Conservation (phyloP, 2,329 filamentous ascomycete species). For the Cladosporium cucumerinum region DNA sequence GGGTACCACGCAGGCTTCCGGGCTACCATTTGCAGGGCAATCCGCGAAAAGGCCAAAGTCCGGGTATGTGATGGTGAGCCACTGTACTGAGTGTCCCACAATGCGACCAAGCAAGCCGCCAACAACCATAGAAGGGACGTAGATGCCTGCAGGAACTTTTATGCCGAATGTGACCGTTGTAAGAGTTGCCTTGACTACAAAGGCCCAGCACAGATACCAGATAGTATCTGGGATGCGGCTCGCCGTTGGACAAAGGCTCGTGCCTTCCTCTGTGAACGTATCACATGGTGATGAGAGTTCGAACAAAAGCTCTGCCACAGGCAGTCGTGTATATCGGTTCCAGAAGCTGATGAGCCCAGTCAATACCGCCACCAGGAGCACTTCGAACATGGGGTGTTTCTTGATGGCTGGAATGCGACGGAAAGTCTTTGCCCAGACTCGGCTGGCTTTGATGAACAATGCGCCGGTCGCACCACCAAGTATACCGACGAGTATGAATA, state of each 20-base stretch:
- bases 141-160: constrained; percentile 94
- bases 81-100: constrained; percentile 81
- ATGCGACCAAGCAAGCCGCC: constrained; percentile 87
- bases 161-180: constrained; percentile 93
- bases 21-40: constrained; percentile 64
- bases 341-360: constrained; percentile 88
- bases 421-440: constrained; percentile 85
- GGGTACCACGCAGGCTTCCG: constrained; percentile 84
- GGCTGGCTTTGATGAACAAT: constrained; percentile 93
- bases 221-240: constrained; percentile 79
- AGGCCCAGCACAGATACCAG: constrained; percentile 67
- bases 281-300: constrained; percentile 88
- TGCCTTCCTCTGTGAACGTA: constrained; percentile 60
- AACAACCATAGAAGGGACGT: constrained; percentile 98
- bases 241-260: constrained; percentile 73
- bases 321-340: constrained; percentile 85
- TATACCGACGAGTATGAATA: constrained; percentile 81
- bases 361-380: constrained; percentile 78
- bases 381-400: constrained; percentile 77
- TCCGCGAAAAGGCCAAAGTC: constrained; percentile 68
- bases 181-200: constrained; percentile 83
- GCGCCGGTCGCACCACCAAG: constrained; percentile 82
- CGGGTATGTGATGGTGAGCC: constrained; percentile 70
- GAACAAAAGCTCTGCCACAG: constrained; percentile 85
- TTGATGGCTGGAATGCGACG: constrained; percentile 78